Evolutionary conservation across 2,329 filamentous ascomycete species (phyloP), one percentile per base, ranked within the genome.

Genomic region (Allantophomopsis lycopodina): DNA sequence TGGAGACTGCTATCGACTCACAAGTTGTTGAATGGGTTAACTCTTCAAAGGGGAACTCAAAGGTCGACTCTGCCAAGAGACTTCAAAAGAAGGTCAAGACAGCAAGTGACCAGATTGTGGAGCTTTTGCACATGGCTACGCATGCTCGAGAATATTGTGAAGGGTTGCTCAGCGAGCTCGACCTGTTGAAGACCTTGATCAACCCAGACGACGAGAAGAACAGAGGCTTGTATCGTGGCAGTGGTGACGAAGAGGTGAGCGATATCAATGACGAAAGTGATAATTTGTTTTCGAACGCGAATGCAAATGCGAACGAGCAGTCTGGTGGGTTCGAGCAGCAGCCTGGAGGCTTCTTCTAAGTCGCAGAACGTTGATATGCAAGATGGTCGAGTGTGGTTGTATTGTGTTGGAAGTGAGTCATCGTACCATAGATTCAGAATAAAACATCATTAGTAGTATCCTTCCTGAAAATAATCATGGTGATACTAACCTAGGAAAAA

Each of bases 391-490:
- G 23, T 28, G 23, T 28, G 11, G 10, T 28, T 8, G 8, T 12
- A 8, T 10, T 28, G 23, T 8, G 11, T 8, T 28, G 23, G 23
- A 28, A 28, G 23, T 28, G 23, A 28, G 23, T 28, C 23, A 28
- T 28, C 23, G 23, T 28, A 5, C 11, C 23, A 5, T 28, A 28
- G 23, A 8, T 10, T 12, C 23, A 10, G 8, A 28, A 34, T 36
- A 14, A 12, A 14, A 30, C 14, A 42, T 14, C 35, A 52, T 56
- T 56, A 55, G 53, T 42, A 56, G 52, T 55, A 54, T 54, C 52
- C 52, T 46, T 47, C 42, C 42, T 42, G 36, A 4, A 38, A 36
- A 14, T 32, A 35, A 33, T 15, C 32, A 46, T 15, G 36, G 32
- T 21, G 31, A 23, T 13, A 46, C 50, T 49, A 39, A 54, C 51